A percentile compares a stretch with the other conserved stretches of the same genome.
Evolutionary conservation across 2,329 filamentous ascomycete genomes (phyloP).

Genomic region (Phyllosticta paracitricarpa): DNA sequence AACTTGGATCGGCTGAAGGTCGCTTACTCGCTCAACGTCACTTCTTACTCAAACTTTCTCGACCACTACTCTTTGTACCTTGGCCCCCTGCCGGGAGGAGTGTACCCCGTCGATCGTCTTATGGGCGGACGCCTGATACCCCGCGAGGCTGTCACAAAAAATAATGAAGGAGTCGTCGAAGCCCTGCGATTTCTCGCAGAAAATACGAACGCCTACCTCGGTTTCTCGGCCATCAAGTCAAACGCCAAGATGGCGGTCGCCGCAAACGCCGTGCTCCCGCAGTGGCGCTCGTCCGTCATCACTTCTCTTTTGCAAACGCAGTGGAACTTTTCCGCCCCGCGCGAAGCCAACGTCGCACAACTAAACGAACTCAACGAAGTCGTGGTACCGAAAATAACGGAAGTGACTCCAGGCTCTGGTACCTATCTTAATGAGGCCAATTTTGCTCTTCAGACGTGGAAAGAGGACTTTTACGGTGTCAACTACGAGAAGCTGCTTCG

Average conservation of each 20-base stretch:
- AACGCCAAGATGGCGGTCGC: neutral
- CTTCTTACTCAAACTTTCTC: conserved; percentile 17
- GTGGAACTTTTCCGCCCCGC: neutral
- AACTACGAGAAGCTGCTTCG: conserved; percentile 15
- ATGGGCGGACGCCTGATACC: conserved; percentile 12
- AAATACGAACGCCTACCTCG: too few relatives aligned
- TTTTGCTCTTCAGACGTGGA: neutral
- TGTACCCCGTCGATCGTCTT: neutral
- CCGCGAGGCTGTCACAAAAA: neutral
- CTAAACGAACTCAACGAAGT: neutral
- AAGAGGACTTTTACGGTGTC: conserved; percentile 10
- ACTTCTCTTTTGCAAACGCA: neutral
- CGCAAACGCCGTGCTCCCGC: conserved; percentile 16
- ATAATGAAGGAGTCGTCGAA: neutral
- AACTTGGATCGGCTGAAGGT: conserved; percentile 15
- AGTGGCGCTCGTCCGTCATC: conserved; percentile 13
- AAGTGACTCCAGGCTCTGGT: conserved; percentile 24
- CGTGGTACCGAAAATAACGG: neutral
- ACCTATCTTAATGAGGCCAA: conserved; percentile 11
- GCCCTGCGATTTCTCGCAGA: neutral
- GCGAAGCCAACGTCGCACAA: neutral
- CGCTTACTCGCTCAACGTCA: conserved; percentile 15
- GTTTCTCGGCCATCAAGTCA: neutral
- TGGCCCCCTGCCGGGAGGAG: conserved; percentile 19
- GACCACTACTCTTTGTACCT: conserved; percentile 19